phyloP scores from a whole-genome alignment of 441 rosid species.

The Kokia cookei region DNA sequence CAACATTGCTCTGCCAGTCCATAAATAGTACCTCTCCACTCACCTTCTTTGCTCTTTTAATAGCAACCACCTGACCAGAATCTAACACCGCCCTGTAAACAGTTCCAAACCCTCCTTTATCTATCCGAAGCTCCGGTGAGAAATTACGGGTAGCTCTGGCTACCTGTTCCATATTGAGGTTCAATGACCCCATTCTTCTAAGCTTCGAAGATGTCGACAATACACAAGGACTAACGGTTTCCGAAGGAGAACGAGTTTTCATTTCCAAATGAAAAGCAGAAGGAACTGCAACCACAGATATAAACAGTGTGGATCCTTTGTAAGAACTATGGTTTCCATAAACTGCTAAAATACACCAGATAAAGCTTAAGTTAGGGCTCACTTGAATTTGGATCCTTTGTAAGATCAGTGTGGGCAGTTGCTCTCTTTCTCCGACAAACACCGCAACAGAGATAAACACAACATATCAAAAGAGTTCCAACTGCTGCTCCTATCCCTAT shows the following conservation, averaged over 20 bases:
- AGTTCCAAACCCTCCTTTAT: conserved; percentile 88
- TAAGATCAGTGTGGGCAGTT: background rate
- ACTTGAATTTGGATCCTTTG: background rate
- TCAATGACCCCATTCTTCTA: conserved; percentile 52
- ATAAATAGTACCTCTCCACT: conserved; percentile 1
- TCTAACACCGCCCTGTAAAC: conserved; percentile 74
- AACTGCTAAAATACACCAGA: background rate
- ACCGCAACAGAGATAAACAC: background rate
- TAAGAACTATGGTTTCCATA: background rate
- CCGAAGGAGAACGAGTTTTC: conserved; percentile 38
- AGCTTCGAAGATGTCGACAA: conserved; percentile 73
- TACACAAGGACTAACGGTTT: conserved; percentile 74
- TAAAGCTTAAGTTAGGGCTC: background rate
- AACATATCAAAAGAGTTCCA: background rate
- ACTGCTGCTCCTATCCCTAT: background rate
- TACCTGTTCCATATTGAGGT: conserved; percentile 53
- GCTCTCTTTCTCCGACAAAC: background rate
- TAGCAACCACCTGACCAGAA: conserved; percentile 73
- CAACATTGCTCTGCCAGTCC: too few relatives aligned
- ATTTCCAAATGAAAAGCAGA: conserved; percentile 47
- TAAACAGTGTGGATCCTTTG: background rate
- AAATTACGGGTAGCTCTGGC: conserved; percentile 66
- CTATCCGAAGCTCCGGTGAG: conserved; percentile 55
- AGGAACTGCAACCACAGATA: conserved; percentile 48
- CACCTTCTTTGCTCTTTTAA: conserved; percentile 97